Base-by-base conservation (phyloP, 257 asterid species). In the Nicotiana paniculata region DNA sequence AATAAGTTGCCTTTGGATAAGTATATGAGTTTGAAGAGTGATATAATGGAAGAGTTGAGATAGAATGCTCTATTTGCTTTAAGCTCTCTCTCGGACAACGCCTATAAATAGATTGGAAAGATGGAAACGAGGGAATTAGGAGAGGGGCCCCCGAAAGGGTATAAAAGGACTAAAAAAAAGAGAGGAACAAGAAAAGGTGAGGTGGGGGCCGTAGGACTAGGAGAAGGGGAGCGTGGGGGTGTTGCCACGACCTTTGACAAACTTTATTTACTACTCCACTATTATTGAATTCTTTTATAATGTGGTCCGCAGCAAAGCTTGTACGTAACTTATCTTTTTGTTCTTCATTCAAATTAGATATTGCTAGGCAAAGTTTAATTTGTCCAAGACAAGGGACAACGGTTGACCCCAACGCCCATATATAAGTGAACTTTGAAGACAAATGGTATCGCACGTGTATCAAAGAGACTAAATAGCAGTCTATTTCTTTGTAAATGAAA, bases 181-280 rank as follows among this genome's bases (percentile, higher is more conserved):
- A n/a, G 10, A 43, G n/a, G 33, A 70, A 70, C 37, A 70, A 12
- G 37, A 72, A 48, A 48, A 2, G 37, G 61, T 48, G 61, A 12
- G 8, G 79, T 85, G 83, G 82, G 85, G 81, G 87, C 78, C 89
- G 63, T 81, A 81, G 81, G 59, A 84, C 89, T 83, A 87, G 79
- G 86, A 37, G 81, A 55, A 63, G 12, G 55, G 75, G 77, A 55
- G 35, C 6, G 61, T 72, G 75, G 18, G 82, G 76, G 54, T 78
- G 79, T 63, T 80, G 66, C 84, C 85, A 70, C 86, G 81, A 80
- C 81, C 85, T 80, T 61, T 77, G 57, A 51, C 77, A 74, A 74
- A 26, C 79, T 74, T 57, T 68, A 6, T 68, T 37, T 35, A 35
- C 53, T 67, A 7, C 48, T 17, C 2, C 37, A 66, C 7, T 32